Conservation (phyloP, 2,329 filamentous ascomycete species). For the Pseudomassariella vexata region DNA sequence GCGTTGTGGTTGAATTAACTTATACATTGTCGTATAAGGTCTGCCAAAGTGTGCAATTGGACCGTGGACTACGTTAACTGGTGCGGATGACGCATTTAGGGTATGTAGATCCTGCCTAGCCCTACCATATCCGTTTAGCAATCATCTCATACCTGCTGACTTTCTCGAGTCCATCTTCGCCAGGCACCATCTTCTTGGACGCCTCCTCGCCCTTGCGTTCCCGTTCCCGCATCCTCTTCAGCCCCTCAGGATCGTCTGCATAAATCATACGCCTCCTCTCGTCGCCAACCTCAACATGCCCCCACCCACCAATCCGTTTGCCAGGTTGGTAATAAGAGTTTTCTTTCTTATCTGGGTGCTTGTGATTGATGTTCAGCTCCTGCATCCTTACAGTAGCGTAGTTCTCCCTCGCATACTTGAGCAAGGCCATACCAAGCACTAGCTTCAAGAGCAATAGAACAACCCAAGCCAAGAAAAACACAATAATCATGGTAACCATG, state of each 20-base stretch:
- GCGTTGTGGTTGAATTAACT: no score
- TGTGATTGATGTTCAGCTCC: constrained; percentile 46
- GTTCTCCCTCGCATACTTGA: constrained; percentile 71
- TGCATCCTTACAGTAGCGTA: constrained; percentile 76
- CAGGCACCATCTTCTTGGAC: constrained; percentile 39
- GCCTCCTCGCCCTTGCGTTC: constrained; percentile 59
- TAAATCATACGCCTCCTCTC: constrained; percentile 84
- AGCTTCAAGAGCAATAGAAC: constrained; percentile 81
- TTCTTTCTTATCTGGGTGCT: constrained; percentile 43
- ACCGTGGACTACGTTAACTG: no score
- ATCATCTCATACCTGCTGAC: constrained; percentile 84
- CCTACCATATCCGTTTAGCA: constrained; percentile 93
- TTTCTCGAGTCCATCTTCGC: constrained; percentile 51
- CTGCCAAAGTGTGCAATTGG: no score
- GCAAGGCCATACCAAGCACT: constrained; percentile 78
- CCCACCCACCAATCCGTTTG: constrained; percentile 73
- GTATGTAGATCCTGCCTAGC: no score
- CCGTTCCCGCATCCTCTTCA: constrained; percentile 55
- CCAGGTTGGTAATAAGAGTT: constrained; percentile 65
- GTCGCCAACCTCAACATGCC: constrained; percentile 81
- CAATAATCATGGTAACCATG: constrained; percentile 72
- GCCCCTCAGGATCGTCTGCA: constrained; percentile 70
- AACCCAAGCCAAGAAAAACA: constrained; percentile 81
- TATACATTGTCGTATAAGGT: no score
- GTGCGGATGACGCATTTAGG: no score